A percentile compares a stretch with the other conserved stretches of the same genome.
phyloP scores from a whole-genome alignment of 2,329 filamentous ascomycete genomes.

The Aspergillus viridinutans region DNA sequence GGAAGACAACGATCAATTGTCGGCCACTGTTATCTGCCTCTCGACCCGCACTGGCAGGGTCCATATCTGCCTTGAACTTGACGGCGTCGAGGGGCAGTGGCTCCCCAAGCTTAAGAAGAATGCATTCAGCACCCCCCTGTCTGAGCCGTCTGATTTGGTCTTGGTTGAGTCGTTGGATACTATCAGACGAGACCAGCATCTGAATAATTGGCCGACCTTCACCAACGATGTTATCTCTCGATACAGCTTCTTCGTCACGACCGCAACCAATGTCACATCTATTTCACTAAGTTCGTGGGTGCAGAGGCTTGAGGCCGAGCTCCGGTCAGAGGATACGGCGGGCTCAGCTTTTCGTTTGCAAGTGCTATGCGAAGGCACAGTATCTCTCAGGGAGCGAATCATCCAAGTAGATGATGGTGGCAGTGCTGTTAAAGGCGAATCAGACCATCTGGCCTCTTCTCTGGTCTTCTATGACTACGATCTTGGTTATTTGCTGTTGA shows the following conservation, averaged over 20 bases:
- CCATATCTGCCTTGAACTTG: constrained; percentile 57
- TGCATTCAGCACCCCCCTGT: constrained; percentile 38
- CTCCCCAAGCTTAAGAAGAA: constrained; percentile 47
- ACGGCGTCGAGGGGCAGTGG: constrained; percentile 61
- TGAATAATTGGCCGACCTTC: constrained; percentile 50
- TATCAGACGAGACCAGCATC: constrained; percentile 22
- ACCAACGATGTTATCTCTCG: constrained; percentile 52
- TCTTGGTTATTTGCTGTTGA: constrained; percentile 56
- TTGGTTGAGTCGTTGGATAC: constrained; percentile 45
- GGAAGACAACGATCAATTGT: constrained; percentile 48
- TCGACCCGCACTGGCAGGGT: constrained; percentile 53
- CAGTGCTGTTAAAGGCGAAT: constrained; percentile 12
- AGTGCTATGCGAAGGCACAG: constrained; percentile 50
- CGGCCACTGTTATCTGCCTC: constrained; percentile 55
- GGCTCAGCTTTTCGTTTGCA: constrained; percentile 55
- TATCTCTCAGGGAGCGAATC: constrained; percentile 47
- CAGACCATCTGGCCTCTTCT: constrained; percentile 42
- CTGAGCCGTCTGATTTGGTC: constrained; percentile 41
- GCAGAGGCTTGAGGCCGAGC: constrained; percentile 52
- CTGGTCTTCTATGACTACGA: constrained; percentile 55
- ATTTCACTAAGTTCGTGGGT: constrained; percentile 57
- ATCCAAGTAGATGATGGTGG: constrained; percentile 37
- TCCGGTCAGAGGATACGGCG: constrained; percentile 48
- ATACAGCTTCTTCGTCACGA: constrained; percentile 58
- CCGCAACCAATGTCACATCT: constrained; percentile 50